A percentile compares a stretch with the other conserved stretches of the same genome.
Evolutionary conservation across 108 stramenopile genomes (phyloP).

Genomic region (Discostella stelligeroides): DNA sequence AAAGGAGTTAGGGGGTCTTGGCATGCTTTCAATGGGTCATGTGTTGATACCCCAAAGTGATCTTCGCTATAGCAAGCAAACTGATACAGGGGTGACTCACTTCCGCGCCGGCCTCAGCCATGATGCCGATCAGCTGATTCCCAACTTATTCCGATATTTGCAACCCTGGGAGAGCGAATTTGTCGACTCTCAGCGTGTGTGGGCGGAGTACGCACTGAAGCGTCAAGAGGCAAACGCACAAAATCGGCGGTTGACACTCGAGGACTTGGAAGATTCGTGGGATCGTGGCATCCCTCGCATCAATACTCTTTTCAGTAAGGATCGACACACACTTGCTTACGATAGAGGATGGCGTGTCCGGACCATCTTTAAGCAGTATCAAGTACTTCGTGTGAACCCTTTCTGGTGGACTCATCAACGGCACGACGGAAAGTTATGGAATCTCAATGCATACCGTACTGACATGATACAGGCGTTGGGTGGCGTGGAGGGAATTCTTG

Average conservation of each 20-base stretch:
- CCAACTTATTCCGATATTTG: slow-evolving; percentile 97
- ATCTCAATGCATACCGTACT: slow-evolving; percentile 98
- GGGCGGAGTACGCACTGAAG: slow-evolving; percentile 99
- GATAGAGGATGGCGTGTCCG: slow-evolving; percentile 99
- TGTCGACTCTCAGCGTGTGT: slow-evolving; percentile 98
- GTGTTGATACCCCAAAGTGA: slow-evolving; percentile 99
- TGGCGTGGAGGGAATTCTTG: slow-evolving; percentile 98
- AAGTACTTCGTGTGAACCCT: slow-evolving; percentile 93
- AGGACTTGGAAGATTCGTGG: slow-evolving; percentile 99
- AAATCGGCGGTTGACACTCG: slow-evolving; percentile 97
- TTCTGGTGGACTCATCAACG: slow-evolving; percentile 99
- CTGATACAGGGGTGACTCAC: slow-evolving; percentile 97
- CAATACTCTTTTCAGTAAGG: slow-evolving; percentile 98
- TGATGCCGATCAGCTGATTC: slow-evolving; percentile 98
- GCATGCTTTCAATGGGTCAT: slow-evolving; percentile 99
- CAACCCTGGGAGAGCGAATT: slow-evolving; percentile 99
- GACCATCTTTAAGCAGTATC: slow-evolving; percentile 98
- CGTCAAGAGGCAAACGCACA: slow-evolving; percentile 99
- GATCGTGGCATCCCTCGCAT: slow-evolving; percentile 99
- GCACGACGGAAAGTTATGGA: slow-evolving; percentile 99
- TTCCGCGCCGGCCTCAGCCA: slow-evolving; percentile 98
- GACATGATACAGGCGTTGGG: slow-evolving; percentile 99
- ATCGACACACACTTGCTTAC: slow-evolving; percentile 95
- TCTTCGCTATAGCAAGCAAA: slow-evolving; percentile 98
- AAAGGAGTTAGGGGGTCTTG: slow-evolving; percentile 98